Evolutionary conservation across 768 basidiomycete genomes (phyloP).

Genomic region (Lactarius hatsudake): DNA sequence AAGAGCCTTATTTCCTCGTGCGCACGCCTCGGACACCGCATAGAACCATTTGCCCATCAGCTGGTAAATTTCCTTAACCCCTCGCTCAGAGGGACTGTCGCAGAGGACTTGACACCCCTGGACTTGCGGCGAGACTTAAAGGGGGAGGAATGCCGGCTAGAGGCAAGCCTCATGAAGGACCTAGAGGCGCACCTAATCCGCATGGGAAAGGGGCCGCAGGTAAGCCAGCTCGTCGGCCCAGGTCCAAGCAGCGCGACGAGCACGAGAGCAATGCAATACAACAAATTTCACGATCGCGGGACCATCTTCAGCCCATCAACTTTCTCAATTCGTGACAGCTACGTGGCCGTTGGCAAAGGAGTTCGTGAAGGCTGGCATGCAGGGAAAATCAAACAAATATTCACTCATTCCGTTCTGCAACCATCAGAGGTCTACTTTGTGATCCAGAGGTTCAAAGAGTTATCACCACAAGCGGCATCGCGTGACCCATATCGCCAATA

Average conservation of each 20-base stretch:
- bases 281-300: not conserved
- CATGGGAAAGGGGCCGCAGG: not conserved
- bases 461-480: not conserved
- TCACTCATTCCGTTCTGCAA: not conserved
- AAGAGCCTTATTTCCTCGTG: not conserved
- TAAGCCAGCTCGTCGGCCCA: not conserved
- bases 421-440: slow-evolving; percentile 4
- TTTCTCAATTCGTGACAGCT: not conserved
- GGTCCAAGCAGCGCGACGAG: not conserved
- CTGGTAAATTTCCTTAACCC: not conserved
- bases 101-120: not conserved
- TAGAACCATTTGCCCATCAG: not conserved
- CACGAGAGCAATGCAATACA: not conserved
- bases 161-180: not conserved
- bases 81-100: not conserved
- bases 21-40: not conserved
- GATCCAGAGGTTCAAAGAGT: not conserved
- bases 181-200: not conserved
- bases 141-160: not conserved
- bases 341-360: not conserved
- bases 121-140: not conserved
- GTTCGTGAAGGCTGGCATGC: slow-evolving; percentile 6
- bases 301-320: not conserved
- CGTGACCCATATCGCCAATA: not conserved
- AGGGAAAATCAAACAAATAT: slow-evolving; percentile 8